phyloP scores from a whole-genome alignment of 208 protist species.

The Trypanosoma melophagium region DNA sequence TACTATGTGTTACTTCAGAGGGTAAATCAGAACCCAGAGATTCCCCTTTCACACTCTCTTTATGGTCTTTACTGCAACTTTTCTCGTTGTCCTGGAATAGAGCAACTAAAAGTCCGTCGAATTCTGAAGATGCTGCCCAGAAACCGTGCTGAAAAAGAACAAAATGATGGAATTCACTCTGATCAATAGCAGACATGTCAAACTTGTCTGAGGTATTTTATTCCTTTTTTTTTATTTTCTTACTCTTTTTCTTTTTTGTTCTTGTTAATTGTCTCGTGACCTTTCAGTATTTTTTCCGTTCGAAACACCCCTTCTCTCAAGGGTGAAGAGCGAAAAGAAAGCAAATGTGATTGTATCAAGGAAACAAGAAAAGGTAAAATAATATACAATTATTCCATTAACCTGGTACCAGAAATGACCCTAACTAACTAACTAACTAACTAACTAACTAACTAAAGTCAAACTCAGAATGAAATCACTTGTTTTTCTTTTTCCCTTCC shows the following conservation, averaged over 20 bases:
- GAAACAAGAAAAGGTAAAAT: too few species aligned
- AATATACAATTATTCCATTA: too few species aligned
- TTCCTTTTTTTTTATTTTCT: constrained; percentile 8
- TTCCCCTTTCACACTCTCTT: constrained; percentile 14
- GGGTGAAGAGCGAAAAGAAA: too few species aligned
- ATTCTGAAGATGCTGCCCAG: constrained; percentile 43
- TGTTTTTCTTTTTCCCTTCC: background rate
- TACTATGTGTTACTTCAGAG: constrained; percentile 2
- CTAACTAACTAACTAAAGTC: too few species aligned
- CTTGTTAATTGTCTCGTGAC: too few species aligned
- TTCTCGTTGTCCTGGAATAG: constrained; percentile 23
- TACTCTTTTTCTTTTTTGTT: background rate
- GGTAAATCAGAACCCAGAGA: background rate
- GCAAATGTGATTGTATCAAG: too few species aligned
- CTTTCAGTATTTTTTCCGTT: too few species aligned
- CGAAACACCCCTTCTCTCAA: too few species aligned
- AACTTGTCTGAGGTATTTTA: constrained; percentile 10
- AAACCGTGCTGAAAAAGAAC: constrained; percentile 73
- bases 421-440: too few species aligned
- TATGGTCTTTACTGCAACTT: constrained; percentile 30
- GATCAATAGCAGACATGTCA: background rate
- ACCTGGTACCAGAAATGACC: too few species aligned
- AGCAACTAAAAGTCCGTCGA: constrained; percentile 38
- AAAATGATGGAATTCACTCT: constrained; percentile 49
- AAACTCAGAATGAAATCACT: too few species aligned